phyloP scores from a whole-genome alignment of 2,329 filamentous ascomycete genomes.

The Neurospora sp. region DNA sequence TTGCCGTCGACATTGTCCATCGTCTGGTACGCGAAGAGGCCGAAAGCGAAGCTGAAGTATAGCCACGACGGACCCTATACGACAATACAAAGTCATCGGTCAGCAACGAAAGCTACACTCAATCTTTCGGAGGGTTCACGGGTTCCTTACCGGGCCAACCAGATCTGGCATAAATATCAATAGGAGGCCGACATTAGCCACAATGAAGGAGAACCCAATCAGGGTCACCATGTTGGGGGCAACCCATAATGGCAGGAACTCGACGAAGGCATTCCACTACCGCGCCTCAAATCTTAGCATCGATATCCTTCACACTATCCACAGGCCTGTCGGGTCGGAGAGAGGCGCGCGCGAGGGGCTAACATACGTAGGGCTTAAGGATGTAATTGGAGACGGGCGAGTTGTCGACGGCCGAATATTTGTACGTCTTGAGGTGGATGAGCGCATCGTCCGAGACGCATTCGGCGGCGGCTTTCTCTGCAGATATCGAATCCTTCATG shows the following conservation, averaged over 20 bases:
- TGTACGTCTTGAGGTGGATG: constrained; percentile 86
- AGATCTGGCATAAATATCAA: constrained; percentile 81
- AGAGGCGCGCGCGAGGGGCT: constrained; percentile 6
- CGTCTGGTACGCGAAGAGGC: constrained; percentile 97
- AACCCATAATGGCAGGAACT: constrained; percentile 87
- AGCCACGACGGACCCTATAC: constrained; percentile 74
- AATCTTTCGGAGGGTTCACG: not conserved
- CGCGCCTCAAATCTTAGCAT: constrained; percentile 16
- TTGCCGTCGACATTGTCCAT: constrained; percentile 99
- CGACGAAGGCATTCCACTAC: constrained; percentile 95
- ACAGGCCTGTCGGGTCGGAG: constrained; percentile 3
- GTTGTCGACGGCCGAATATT: constrained; percentile 95
- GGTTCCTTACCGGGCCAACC: constrained; percentile 64
- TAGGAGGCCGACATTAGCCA: constrained; percentile 67
- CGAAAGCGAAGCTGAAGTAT: constrained; percentile 91
- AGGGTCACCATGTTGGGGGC: constrained; percentile 97
- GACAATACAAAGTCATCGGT: not conserved
- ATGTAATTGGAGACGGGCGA: constrained; percentile 90
- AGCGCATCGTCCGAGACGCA: constrained; percentile 86
- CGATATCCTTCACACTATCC: not conserved
- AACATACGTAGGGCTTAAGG: constrained; percentile 82
- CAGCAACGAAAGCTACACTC: constrained; percentile 2
- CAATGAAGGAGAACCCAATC: constrained; percentile 87
- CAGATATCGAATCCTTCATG: constrained; percentile 3
- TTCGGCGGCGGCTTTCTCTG: constrained; percentile 51